phyloP scores from a whole-genome alignment of 225 moss, liverwort and hornwort species.

The Ulota crispa region DNA sequence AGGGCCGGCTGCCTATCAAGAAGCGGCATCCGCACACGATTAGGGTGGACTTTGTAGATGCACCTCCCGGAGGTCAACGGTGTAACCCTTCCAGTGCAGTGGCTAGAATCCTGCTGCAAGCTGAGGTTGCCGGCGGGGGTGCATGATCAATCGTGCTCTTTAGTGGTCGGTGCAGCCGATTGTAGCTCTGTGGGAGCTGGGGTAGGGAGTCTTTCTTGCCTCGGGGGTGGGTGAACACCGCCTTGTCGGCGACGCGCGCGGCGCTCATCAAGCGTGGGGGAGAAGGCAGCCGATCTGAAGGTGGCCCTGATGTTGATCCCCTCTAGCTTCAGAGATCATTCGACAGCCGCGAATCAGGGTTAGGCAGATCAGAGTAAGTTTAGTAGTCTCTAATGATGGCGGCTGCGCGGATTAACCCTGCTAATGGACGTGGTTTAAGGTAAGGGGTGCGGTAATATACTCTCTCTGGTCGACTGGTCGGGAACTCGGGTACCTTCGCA shows the following conservation, averaged over 20 bases:
- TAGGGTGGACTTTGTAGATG: not conserved
- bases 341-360: not conserved
- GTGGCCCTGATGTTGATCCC: constrained; percentile 1
- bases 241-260: not conserved
- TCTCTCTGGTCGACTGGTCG: constrained; percentile 11
- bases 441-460: not conserved
- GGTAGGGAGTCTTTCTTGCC: not conserved
- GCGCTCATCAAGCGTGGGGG: not conserved
- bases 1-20: not conserved
- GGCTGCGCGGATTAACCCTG: constrained; percentile 22
- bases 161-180: not conserved
- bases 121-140: not conserved
- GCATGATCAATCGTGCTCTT: not conserved
- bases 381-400: not conserved
- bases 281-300: constrained; percentile 25
- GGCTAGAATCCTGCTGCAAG: not conserved
- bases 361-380: not conserved
- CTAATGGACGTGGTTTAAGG: constrained; percentile 5
- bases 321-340: not conserved
- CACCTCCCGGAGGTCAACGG: not conserved
- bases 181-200: not conserved
- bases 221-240: not conserved
- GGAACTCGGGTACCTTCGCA: not conserved
- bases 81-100: not conserved
- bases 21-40: not conserved